Evolutionary conservation across 164 flowering plant genomes (phyloP).

Genomic region (Berberis thunbergii): DNA sequence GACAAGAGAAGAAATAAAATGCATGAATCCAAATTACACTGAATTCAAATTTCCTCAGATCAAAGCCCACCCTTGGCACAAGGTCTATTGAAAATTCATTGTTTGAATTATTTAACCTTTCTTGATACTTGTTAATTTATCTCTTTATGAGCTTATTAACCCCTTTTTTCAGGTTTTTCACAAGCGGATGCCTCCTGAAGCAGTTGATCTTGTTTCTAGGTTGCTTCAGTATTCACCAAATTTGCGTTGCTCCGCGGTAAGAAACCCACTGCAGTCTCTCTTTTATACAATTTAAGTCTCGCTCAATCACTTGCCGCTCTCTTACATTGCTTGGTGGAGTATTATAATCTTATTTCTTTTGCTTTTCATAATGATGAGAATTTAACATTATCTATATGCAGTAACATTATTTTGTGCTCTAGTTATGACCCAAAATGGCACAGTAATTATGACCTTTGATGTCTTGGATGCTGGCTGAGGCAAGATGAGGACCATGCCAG

Average conservation of each 20-base stretch:
- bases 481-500: too few species aligned
- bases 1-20: conserved; percentile 91
- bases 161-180: conserved; percentile 56
- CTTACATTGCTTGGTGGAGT: too few species aligned
- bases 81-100: conserved; percentile 35
- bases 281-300: too few species aligned
- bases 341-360: too few species aligned
- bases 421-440: too few species aligned
- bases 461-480: too few species aligned
- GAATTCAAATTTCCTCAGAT: conserved; percentile 95
- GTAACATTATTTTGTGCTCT: too few species aligned
- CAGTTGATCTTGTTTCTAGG: conserved; percentile 94
- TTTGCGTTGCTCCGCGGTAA: conserved; percentile 85
- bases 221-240: conserved; percentile 94
- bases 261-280: conserved; percentile 8
- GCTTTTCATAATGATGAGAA: too few species aligned
- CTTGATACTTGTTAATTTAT: not conserved
- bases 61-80: conserved; percentile 98
- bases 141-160: not conserved
- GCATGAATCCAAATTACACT: conserved; percentile 97
- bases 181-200: conserved; percentile 83
- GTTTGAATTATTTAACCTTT: conserved; percentile 6
- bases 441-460: too few species aligned
- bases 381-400: too few species aligned
- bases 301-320: too few species aligned